Conservation (phyloP, 345 rosid genomes). For the Rhodamnia rubescens region DNA sequence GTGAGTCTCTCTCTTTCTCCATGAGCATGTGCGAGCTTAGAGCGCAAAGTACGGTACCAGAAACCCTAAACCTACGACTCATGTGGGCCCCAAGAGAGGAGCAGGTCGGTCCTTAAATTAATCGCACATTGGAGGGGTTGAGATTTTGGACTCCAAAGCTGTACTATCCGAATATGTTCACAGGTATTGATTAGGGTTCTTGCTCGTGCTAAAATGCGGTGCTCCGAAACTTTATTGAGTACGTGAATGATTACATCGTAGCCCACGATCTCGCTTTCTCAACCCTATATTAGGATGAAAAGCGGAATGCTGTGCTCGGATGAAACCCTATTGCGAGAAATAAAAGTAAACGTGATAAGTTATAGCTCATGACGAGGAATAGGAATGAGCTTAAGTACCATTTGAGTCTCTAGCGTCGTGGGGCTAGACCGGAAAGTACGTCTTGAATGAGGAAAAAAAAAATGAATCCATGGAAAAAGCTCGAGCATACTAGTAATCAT, state of each 20-base stretch:
- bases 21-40: not conserved
- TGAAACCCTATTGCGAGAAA: not conserved
- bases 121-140: not conserved
- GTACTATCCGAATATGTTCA: not conserved
- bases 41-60: conserved; percentile 1
- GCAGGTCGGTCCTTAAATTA: not conserved
- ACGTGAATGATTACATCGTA: not conserved
- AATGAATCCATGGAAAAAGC: not conserved
- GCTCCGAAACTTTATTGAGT: not conserved
- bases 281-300: not conserved
- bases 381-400: not conserved
- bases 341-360: not conserved
- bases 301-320: not conserved
- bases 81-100: not conserved
- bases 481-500: not conserved
- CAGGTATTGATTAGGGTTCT: not conserved
- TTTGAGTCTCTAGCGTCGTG: no score
- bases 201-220: not conserved
- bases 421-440: not conserved
- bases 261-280: not conserved
- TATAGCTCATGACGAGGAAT: not conserved
- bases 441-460: not conserved
- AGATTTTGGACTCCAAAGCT: not conserved
- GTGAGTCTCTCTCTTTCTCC: not conserved
- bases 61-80: not conserved